These are phyloP conservation scores for Cladosporium oxysporum DNA, from an alignment of 2,329 filamentous ascomycete genomes.

Conservation along the genomic window DNA sequence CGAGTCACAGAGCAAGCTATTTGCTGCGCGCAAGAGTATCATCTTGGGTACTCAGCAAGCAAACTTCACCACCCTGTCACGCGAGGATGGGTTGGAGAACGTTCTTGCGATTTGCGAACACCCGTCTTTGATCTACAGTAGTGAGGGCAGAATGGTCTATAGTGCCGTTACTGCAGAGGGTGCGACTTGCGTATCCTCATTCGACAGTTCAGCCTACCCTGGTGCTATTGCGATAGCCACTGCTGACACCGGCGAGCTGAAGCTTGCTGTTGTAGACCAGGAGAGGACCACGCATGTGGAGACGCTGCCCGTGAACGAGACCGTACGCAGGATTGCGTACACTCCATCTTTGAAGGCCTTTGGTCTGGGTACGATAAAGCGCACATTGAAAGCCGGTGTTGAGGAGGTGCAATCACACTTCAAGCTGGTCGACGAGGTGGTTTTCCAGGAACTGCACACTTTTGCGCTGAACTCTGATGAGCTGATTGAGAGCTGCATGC, in stretches of 20 bases:
- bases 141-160: constrained; percentile 84
- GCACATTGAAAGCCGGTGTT: constrained; percentile 67
- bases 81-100: constrained; percentile 65
- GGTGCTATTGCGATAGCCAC: constrained; percentile 80
- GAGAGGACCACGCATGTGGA: constrained; percentile 88
- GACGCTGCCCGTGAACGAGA: constrained; percentile 74
- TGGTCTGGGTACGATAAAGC: constrained; percentile 80
- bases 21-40: constrained; percentile 77
- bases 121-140: constrained; percentile 87
- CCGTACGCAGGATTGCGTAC: constrained; percentile 84
- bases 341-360: constrained; percentile 78
- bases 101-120: constrained; percentile 95
- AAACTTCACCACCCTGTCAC: constrained; percentile 74
- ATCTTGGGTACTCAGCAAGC: constrained; percentile 85
- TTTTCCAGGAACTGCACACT: constrained; percentile 76
- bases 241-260: constrained; percentile 62
- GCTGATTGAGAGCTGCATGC: constrained; percentile 80
- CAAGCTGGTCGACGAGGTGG: constrained; percentile 84
- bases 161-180: constrained; percentile 91
- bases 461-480: constrained; percentile 68
- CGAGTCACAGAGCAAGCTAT: constrained; percentile 58
- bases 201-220: constrained; percentile 79
- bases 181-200: constrained; percentile 76
- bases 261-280: constrained; percentile 78
- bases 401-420: constrained; percentile 81